Conservation (phyloP, 1,284 basidiomycete genomes). For the Takashimella tepidaria region DNA sequence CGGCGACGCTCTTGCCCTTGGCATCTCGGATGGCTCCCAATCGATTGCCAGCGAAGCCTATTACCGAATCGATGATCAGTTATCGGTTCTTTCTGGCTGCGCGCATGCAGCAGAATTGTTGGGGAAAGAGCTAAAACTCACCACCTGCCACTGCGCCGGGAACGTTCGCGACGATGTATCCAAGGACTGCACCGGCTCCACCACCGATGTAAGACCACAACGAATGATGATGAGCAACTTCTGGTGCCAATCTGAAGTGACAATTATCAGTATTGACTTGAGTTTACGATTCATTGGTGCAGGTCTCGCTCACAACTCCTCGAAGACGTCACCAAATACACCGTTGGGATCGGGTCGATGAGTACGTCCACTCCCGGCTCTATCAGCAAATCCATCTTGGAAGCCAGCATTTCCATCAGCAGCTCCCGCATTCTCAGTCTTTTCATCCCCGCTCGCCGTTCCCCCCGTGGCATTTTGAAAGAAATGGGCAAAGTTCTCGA, state of each 20-base stretch:
- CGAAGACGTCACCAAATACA: conserved; percentile 83
- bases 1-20: conserved; percentile 84
- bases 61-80: too few species aligned
- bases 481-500: conserved; percentile 67
- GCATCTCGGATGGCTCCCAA: conserved; percentile 84
- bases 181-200: conserved; percentile 58
- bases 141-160: conserved; percentile 59
- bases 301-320: conserved; percentile 58
- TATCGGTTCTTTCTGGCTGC: too few species aligned
- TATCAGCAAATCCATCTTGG: conserved; percentile 8
- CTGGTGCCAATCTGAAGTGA: conserved; percentile 41
- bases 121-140: too few species aligned
- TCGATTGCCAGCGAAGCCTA: conserved; percentile 75
- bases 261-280: not conserved
- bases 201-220: conserved; percentile 57
- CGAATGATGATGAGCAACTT: conserved; percentile 43
- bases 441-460: conserved; percentile 31
- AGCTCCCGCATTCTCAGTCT: not conserved
- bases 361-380: conserved; percentile 11
- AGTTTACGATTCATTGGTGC: too few species aligned
- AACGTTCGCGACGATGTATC: conserved; percentile 82
- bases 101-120: too few species aligned
- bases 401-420: conserved; percentile 3
- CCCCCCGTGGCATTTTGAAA: conserved; percentile 51
- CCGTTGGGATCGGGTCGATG: conserved; percentile 66